Base-by-base conservation (phyloP, 805 yeast genomes). In the Kuraishia cidri region DNA sequence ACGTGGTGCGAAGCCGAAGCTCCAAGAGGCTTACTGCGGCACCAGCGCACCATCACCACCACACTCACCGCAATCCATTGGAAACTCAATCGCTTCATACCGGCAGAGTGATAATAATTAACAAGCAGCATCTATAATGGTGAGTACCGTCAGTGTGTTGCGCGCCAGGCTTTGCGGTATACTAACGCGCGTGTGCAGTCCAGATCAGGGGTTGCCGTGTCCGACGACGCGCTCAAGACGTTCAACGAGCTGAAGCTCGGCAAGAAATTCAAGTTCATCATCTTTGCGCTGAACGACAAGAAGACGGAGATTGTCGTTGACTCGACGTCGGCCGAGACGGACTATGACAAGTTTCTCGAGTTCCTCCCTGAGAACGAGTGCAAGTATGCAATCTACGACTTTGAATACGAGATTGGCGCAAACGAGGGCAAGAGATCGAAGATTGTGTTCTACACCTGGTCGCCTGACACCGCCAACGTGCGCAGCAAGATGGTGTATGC, bases 401-500 rank as follows among this genome's bases (percentile, higher is more conserved):
- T 92, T 51, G 97, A 90, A 67, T 92, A 88, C 64, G 95, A 87
- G 62, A 66, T 85, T 39, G 75, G 81, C 45, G 76, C 74, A 33
- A 88, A 86, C 49, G 97, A 90, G 64, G 98, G 98, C 58, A 87
- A 86, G 73, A 83, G 75, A 58, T 64, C 70, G 54, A 77, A 77
- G 70, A 72, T 77, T 46, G 71, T 75, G 38, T 77, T 77, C 58
- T 73, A 56, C 69, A 83, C 92, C 46, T 92, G 98, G 98, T 79
- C 97, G 41, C 98, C 98, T 52, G 98, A 92, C 58, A 85, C 94
- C 41, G 96, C 97, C 35, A 86, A 92, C 41, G 79, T 92, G 52
- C 82, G 94, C 70, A 61, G 87, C 49, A 92, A 92, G 82, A 92
- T 92, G 98, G 83, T 90, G 42, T 90, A 88, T 69, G 97, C 98